Evolutionary conservation across 768 basidiomycete genomes (phyloP), one percentile per base, ranked within the genome.

Genomic region (Jaapia argillacea): DNA sequence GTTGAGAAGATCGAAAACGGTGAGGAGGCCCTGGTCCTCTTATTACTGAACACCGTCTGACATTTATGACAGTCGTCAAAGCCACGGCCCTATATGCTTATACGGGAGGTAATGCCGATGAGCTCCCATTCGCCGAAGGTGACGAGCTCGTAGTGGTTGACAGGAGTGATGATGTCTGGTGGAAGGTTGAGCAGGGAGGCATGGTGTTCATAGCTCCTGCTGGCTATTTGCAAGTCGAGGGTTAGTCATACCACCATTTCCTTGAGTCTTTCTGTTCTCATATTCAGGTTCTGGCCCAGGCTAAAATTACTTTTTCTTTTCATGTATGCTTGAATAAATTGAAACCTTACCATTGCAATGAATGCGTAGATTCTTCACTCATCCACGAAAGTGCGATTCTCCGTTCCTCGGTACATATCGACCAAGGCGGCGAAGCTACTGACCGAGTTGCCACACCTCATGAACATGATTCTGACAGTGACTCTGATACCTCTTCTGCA

Each of bases 141-240:
- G 87, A 94, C 45, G 58, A 63, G 25, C 64, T 97, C 28, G 69
- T 69, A 5, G 79, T 99, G 49, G 73, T 97, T 45, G 96, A 99
- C 56, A 75, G 64, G 38, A 74, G 74, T 43, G 96, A 97, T 51
- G 71, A 67, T 42, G 86, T 88, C 54, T 98, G 96, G 96, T 98
- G 89, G 89, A 97, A 93, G 68, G 85, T 83, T 28, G 93, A 97
- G 65, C 75, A 76, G 55, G 79, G 74, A 39, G 94, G 94, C 18
- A 62, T 81, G 48, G 79, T 96, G 42, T 87, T 85, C 65, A 80
- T 92, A 56, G 91, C 92, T 3, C 96, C 96, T 42, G 90, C 92
- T 21, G 78, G 81, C 16, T 98, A 98, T 61, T 60, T 99, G 59
- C 86, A 94, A 63, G 61, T 81, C 53, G 77, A 84, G 77, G 88